These are phyloP conservation scores for Nigrospora sphaerica DNA, from an alignment of 2,329 filamentous ascomycete species.

Conservation along the genomic window DNA sequence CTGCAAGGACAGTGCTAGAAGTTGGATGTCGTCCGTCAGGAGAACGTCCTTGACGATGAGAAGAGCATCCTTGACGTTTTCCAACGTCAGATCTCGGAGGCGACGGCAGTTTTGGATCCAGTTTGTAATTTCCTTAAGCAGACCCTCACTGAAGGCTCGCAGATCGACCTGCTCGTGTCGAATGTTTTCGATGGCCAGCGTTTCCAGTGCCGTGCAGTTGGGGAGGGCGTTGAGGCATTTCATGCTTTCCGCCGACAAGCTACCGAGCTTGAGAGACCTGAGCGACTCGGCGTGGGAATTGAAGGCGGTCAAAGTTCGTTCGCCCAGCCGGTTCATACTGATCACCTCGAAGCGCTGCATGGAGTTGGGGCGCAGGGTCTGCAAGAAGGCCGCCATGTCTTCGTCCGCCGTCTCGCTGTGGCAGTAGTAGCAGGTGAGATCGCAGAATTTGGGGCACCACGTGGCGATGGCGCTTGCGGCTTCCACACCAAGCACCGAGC, in stretches of 20 bases:
- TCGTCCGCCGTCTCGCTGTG: constrained; percentile 42
- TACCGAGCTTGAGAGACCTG: constrained; percentile 21
- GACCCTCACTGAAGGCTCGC: constrained; percentile 9
- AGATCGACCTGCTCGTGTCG: constrained; percentile 10
- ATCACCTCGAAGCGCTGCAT: constrained; percentile 53
- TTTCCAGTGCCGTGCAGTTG: constrained; percentile 25
- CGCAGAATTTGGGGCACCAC: constrained; percentile 54
- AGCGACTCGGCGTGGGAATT: constrained; percentile 29
- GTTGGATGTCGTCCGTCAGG: constrained; percentile 12
- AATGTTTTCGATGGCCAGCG: constrained; percentile 23
- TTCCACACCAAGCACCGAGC: constrained; percentile 48
- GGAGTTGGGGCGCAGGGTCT: constrained; percentile 45
- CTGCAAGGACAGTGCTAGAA: constrained; percentile 13
- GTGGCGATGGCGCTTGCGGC: constrained; percentile 45
- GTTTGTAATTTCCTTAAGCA: constrained; percentile 18
- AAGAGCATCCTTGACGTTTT: constrained; percentile 37
- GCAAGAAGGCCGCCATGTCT: constrained; percentile 51
- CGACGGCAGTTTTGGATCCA: constrained; percentile 23
- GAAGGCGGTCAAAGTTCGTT: constrained; percentile 49
- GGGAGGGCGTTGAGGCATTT: constrained; percentile 20
- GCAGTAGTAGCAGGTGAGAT: constrained; percentile 48
- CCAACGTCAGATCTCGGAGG: constrained; percentile 25
- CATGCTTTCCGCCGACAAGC: constrained; percentile 19
- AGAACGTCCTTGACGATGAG: constrained; percentile 18
- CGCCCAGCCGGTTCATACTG: constrained; percentile 45